Base-by-base conservation (phyloP, 2,329 filamentous ascomycete genomes). In the Lecanicillium sp. region DNA sequence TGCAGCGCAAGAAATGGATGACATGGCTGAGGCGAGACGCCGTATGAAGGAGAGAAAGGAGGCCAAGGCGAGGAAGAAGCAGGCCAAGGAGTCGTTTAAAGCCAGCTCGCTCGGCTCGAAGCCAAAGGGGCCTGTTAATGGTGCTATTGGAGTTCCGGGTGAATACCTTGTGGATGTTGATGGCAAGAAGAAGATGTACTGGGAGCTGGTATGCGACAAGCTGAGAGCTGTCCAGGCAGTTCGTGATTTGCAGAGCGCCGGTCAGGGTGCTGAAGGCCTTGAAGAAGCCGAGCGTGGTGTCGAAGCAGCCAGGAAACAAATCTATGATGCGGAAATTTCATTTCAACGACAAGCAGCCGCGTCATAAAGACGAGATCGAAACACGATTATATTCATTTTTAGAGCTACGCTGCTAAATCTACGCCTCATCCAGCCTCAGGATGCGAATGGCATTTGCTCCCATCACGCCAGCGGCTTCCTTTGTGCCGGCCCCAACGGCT, bases 401-500 rank as follows among this genome's bases (percentile, higher is more conserved):
- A 17, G 16, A 33, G n/a, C 20, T 12, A 19, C 13, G 11, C 14
- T 3, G 12, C 32, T 39, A 28, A 13, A 13, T n/a, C 33, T 42
- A 42, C 32, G 47, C 44, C 20, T 54, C 48, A 13, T 53, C 41
- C 13, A 62, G 50, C 11, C 53, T 48, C 42, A 82, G 54, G 34
- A 78, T 65, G 13, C 66, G 59, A 13, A 73, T 59, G 4, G 78
- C 78, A 49, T 82, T 82, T 2, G 62, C 65, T 5, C 78, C 77
- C 60, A 82, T 67, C 9, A 80, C 70, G 15, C 62, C 70, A n/a
- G 64, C 58, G 12, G 68, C 69, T 12, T 64, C 62, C 6, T 62
- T 52, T 12, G 63, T 63, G 4, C 68, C 65, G 30, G 60, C 56
- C 1, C 64, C 66, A 28, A 78, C 66, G 0, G 73, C 67, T 9